Percentiles rank a stretch among this genome's conserved stretches.
These are phyloP conservation scores for Dothistroma septosporum DNA, from an alignment of 2,329 filamentous ascomycete species.

Conservation along the genomic window DNA sequence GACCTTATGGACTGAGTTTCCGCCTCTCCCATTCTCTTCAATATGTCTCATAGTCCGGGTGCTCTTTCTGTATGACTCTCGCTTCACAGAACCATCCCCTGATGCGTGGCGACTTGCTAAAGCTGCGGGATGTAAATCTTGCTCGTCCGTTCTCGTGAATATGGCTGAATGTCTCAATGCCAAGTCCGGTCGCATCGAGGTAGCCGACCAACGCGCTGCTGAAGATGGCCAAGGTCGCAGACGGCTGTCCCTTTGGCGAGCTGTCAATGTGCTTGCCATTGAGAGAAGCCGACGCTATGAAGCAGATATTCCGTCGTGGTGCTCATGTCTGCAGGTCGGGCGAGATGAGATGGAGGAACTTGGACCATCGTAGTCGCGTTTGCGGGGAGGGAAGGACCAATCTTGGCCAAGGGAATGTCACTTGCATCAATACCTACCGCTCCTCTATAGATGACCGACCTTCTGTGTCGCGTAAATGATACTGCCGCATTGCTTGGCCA, in stretches of 20 bases:
- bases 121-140: conserved; percentile 70
- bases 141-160: conserved; percentile 72
- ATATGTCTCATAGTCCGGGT: conserved; percentile 46
- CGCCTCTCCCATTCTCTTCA: conserved; percentile 34
- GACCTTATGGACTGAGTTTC: conserved; percentile 52
- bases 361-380: conserved; percentile 47
- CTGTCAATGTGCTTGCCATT: conserved; percentile 68
- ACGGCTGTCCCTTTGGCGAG: conserved; percentile 67
- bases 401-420: not conserved
- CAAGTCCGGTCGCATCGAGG: conserved; percentile 69
- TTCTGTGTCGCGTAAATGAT: not conserved
- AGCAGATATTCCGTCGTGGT: conserved; percentile 67
- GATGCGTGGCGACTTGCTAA: conserved; percentile 57
- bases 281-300: conserved; percentile 67
- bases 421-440: not conserved
- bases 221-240: conserved; percentile 60
- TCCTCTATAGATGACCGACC: not conserved
- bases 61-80: conserved; percentile 57
- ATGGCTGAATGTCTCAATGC: conserved; percentile 71
- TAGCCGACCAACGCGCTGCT: conserved; percentile 60
- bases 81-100: conserved; percentile 61
- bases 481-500: not conserved
- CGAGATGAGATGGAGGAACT: conserved; percentile 55
- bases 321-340: conserved; percentile 60
- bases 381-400: not conserved